These are phyloP conservation scores for Tephrocybe sp. DNA, from an alignment of 768 basidiomycete species.

Conservation along the genomic window DNA sequence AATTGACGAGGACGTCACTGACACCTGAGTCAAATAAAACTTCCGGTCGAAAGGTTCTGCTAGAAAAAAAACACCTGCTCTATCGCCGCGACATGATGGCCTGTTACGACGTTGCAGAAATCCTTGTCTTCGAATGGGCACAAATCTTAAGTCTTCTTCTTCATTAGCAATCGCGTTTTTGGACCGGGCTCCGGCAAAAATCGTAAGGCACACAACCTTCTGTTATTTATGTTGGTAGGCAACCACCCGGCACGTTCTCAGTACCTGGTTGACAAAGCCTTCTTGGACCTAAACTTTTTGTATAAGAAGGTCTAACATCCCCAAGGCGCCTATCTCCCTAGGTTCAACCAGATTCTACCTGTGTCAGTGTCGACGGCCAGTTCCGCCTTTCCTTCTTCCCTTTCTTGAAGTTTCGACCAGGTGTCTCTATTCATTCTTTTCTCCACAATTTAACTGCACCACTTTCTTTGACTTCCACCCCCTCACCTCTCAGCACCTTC, in stretches of 20 bases:
- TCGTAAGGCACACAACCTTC: neutral
- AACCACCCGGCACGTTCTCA: neutral
- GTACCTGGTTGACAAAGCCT: neutral
- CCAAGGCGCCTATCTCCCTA: slow-evolving; percentile 9
- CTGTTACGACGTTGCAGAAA: no score
- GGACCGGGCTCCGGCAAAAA: neutral
- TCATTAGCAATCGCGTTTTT: neutral
- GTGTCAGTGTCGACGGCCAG: slow-evolving; percentile 45
- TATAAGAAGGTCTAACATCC: slow-evolving; percentile 6
- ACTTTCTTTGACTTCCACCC: slow-evolving; percentile 18
- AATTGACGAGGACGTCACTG: neutral
- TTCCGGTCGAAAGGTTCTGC: neutral
- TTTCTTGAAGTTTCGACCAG: slow-evolving; percentile 37
- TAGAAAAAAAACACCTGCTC: neutral
- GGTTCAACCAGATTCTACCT: slow-evolving; percentile 22
- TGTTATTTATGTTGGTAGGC: neutral
- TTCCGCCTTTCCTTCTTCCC: slow-evolving; percentile 25
- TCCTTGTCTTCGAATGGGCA: slow-evolving; percentile 1
- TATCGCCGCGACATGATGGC: no score
- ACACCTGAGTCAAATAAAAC: neutral
- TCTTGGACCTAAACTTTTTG: neutral
- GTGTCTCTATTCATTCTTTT: slow-evolving; percentile 33
- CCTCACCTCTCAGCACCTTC: slow-evolving; percentile 5
- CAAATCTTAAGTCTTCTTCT: neutral
- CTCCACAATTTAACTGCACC: slow-evolving; percentile 10